A percentile compares a stretch with the other conserved stretches of the same genome.
These are phyloP conservation scores for Stemphylium lycopersici DNA, from an alignment of 2,329 filamentous ascomycete species.

Conservation along the genomic window DNA sequence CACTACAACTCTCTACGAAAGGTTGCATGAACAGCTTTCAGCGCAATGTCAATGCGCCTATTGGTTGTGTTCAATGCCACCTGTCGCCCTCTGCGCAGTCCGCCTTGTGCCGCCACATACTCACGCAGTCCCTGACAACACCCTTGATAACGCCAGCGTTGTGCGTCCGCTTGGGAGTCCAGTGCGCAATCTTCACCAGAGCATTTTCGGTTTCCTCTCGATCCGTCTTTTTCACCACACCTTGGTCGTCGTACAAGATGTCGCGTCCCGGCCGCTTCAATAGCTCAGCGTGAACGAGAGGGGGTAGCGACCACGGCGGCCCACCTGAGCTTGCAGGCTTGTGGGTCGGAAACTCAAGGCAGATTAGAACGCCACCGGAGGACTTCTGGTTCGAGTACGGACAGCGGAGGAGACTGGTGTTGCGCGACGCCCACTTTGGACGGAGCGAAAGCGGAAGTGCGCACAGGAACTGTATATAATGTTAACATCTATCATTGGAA, in stretches of 20 bases:
- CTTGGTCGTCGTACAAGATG: conserved; percentile 65
- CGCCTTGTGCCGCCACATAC: conserved; percentile 54
- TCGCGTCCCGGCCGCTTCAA: conserved; percentile 72
- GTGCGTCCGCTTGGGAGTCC: conserved; percentile 63
- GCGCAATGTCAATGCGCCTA: not conserved
- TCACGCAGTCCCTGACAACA: conserved; percentile 57
- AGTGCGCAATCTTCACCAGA: conserved; percentile 58
- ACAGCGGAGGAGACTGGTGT: conserved; percentile 60
- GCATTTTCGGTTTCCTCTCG: conserved; percentile 49
- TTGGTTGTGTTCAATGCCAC: conserved; percentile 2
- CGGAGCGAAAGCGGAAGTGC: conserved; percentile 62
- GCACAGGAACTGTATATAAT: conserved; percentile 61
- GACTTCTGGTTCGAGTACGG: not conserved
- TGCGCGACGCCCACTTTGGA: conserved; percentile 63
- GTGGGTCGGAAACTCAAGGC: conserved; percentile 78
- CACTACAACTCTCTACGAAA: conserved; percentile 88
- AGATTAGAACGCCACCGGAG: conserved; percentile 59
- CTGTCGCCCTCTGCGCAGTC: conserved; percentile 6
- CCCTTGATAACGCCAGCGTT: conserved; percentile 54
- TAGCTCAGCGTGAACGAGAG: conserved; percentile 74
- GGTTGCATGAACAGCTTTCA: conserved; percentile 27
- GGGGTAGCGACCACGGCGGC: conserved; percentile 74
- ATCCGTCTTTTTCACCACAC: conserved; percentile 57
- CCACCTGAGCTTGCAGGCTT: conserved; percentile 70
- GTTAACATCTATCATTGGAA: conserved; percentile 5